Base-by-base conservation (phyloP, 306 rosid genomes). In the Lathyrus oleraceus region DNA sequence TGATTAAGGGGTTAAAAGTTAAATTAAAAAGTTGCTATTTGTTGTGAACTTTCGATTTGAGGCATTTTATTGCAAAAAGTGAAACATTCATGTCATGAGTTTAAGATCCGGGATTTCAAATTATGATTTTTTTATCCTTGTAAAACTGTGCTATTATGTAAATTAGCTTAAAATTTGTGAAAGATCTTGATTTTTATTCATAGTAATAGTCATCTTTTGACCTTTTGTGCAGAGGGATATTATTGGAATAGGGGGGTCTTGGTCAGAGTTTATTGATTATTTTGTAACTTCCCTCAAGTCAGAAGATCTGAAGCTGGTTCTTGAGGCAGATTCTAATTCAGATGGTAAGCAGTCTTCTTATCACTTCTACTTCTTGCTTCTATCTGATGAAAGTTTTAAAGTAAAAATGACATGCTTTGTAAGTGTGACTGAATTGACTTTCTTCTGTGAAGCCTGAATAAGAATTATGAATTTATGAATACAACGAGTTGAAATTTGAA, bases 241-340 rank as follows among this genome's bases (percentile, higher is more conserved):
- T 76, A 77, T 85, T 80, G 98, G 98, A 68, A 83, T 90, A 69
- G 97, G 97, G 72, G 97, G 96, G 17, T 75, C 87, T 57, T 87
- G 87, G 88, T 78, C 87, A 0, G 98, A 93, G 80, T 93, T 93
- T 85, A 58, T 78, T 59, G 84, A 85, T 65, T 93, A 93, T 74
- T 69, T 93, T 56, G 58, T 74, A 23, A 43, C 77, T 44, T 93
- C 98, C 67, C 66, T 93, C 5, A 87, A 89, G 61, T 88, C 92
- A 44, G 85, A 75, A 83, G 89, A 87, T 58, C 72, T 83, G 62
- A 93, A 87, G 85, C 90, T 93, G 77, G 57, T 81, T 75, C 56
- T 90, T 47, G 89, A 85, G 69, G 81, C 86, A 0, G 64, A 43
- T 69, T 81, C 82, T 16, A 79, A 69, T 30, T 62, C 73, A 28